Conservation (phyloP, 2,329 filamentous ascomycete genomes). For the Pseudogymnoascus sp. region DNA sequence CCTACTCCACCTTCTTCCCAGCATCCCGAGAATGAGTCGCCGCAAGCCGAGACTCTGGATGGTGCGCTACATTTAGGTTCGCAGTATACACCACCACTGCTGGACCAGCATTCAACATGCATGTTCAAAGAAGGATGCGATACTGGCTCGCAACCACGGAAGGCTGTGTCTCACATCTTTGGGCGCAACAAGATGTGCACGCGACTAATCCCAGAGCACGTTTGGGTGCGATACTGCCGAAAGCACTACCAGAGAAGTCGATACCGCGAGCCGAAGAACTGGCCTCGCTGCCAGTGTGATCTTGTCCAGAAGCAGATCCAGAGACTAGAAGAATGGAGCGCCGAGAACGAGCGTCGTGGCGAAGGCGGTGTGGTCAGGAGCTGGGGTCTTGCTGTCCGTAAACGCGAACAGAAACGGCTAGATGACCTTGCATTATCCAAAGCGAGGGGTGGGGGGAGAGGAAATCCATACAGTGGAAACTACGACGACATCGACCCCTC, state of each 20-base stretch:
- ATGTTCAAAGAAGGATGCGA: slow-evolving; percentile 51
- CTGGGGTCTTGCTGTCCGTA: slow-evolving; percentile 57
- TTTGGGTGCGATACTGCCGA: slow-evolving; percentile 72
- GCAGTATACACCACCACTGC: background rate
- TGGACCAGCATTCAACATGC: slow-evolving; percentile 31
- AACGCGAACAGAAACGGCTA: slow-evolving; percentile 54
- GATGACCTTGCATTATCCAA: slow-evolving; percentile 30
- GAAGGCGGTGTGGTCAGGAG: slow-evolving; percentile 41
- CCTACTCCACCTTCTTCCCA: background rate
- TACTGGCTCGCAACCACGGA: slow-evolving; percentile 55
- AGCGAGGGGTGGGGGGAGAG: background rate
- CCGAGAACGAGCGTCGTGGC: slow-evolving; percentile 35
- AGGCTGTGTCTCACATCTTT: slow-evolving; percentile 74
- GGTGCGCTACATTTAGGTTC: background rate
- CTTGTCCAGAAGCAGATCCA: slow-evolving; percentile 56
- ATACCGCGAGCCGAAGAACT: slow-evolving; percentile 57
- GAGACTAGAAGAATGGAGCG: slow-evolving; percentile 56
- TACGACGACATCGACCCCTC: slow-evolving; percentile 15
- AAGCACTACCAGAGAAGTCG: slow-evolving; percentile 74
- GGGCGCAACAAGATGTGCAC: slow-evolving; percentile 76
- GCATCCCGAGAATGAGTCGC: background rate
- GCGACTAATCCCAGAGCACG: slow-evolving; percentile 55
- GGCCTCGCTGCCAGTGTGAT: slow-evolving; percentile 52
- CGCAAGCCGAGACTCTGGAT: background rate
- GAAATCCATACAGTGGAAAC: slow-evolving; percentile 23